Evolutionary conservation across 2,329 filamentous ascomycete species (phyloP).

Genomic region (Malbranchea cinnamomea): DNA sequence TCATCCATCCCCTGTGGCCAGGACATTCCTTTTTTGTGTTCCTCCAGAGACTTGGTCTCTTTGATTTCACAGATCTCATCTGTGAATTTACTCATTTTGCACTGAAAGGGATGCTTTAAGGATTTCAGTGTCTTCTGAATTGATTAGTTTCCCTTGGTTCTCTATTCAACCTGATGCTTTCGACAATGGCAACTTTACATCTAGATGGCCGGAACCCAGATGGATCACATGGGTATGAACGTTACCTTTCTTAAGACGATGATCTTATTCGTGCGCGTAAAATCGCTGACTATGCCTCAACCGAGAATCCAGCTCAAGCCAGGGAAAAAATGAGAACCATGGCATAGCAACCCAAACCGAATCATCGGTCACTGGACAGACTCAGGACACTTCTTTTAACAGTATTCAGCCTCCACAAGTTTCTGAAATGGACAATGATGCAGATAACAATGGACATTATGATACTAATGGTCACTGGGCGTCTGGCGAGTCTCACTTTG

Average conservation of each 20-base stretch:
- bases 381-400: neutral
- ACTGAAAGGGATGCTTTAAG: too few relatives aligned
- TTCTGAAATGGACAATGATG: neutral
- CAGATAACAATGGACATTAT: neutral
- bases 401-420: slow-evolving; percentile 1
- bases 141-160: too few relatives aligned
- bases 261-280: neutral
- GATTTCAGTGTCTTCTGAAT: too few relatives aligned
- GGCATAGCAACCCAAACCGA: neutral
- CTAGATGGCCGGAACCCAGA: too few relatives aligned
- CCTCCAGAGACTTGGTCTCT: too few relatives aligned
- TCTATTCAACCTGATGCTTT: too few relatives aligned
- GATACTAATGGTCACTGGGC: slow-evolving; percentile 1
- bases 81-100: too few relatives aligned
- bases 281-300: neutral
- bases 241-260: neutral
- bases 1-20: too few relatives aligned
- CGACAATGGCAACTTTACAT: too few relatives aligned
- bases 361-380: neutral
- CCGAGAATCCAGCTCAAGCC: neutral
- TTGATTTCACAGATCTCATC: too few relatives aligned
- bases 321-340: neutral
- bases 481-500: slow-evolving; percentile 5
- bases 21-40: too few relatives aligned
- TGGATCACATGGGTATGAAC: too few relatives aligned